phyloP scores from a whole-genome alignment of 345 rosid genomes.

The Heritiera littoralis region DNA sequence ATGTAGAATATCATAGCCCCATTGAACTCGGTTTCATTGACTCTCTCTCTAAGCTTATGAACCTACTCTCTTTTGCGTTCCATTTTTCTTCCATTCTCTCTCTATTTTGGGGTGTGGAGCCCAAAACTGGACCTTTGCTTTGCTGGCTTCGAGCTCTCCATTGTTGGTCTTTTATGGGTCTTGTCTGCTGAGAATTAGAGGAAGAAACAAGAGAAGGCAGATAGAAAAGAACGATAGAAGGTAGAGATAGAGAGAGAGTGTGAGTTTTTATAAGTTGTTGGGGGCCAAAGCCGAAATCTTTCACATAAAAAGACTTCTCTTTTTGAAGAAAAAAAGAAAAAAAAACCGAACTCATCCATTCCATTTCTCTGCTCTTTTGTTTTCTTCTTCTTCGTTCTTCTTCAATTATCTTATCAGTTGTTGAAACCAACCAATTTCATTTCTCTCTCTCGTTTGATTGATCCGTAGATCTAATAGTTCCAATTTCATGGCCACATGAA shows the following conservation, averaged over 20 bases:
- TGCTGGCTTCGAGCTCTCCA: constrained; percentile 75
- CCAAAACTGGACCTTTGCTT: constrained; percentile 74
- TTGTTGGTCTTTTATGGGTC: constrained; percentile 70
- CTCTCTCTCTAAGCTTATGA: constrained; percentile 21
- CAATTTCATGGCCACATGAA: constrained; percentile 35
- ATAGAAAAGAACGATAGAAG: background rate
- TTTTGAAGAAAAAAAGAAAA: background rate
- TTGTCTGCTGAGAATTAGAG: constrained; percentile 49
- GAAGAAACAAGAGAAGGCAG: constrained; percentile 16
- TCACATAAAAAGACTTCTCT: constrained; percentile 14
- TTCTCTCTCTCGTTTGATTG: constrained; percentile 31
- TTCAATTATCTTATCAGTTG: constrained; percentile 14
- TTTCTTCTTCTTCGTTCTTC: constrained; percentile 11
- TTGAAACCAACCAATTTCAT: constrained; percentile 19
- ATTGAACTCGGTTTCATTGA: constrained; percentile 27
- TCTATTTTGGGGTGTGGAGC: constrained; percentile 53
- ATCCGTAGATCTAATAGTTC: constrained; percentile 57
- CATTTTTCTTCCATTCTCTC: constrained; percentile 9
- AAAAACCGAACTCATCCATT: background rate
- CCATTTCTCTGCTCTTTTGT: constrained; percentile 15
- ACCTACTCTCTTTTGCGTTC: constrained; percentile 14
- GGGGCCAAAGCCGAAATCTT: constrained; percentile 25
- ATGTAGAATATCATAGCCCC: constrained; percentile 1
- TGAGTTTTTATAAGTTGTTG: constrained; percentile 7
- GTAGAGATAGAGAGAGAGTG: background rate